Evolutionary conservation across 768 basidiomycete genomes (phyloP).

Genomic region (Pleurotus salmoneostramineus): DNA sequence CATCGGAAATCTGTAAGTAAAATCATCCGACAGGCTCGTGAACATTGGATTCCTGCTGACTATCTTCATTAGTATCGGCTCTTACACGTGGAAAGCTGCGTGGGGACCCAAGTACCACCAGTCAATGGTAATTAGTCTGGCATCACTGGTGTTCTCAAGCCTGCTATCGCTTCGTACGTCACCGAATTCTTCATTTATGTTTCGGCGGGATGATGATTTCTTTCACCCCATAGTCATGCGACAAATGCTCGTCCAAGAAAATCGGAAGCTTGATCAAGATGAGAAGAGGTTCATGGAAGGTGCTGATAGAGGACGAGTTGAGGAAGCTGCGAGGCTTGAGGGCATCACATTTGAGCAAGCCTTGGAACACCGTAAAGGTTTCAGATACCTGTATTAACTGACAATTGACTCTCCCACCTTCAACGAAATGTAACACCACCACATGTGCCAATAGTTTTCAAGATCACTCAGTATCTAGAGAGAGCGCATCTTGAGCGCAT

Average conservation of each 20-base stretch:
- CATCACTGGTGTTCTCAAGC: constrained; percentile 28
- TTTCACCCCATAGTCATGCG: constrained; percentile 27
- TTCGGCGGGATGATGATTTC: not conserved
- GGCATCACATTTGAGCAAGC: constrained; percentile 60
- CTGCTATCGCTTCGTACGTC: constrained; percentile 25
- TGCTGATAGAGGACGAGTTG: constrained; percentile 44
- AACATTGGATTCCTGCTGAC: too few species aligned
- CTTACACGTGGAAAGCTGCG: constrained; percentile 55
- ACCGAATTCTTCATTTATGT: too few species aligned
- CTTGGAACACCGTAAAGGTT: constrained; percentile 49
- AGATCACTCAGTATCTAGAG: too few species aligned
- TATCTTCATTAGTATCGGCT: constrained; percentile 42
- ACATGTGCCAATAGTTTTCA: too few species aligned
- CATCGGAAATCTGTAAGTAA: constrained; percentile 56
- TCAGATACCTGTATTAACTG: constrained; percentile 54
- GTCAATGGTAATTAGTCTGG: constrained; percentile 48
- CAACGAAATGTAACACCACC: too few species aligned
- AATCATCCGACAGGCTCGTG: too few species aligned
- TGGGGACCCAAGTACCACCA: constrained; percentile 64
- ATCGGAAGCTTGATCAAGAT: constrained; percentile 44
- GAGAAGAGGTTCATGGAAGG: constrained; percentile 40
- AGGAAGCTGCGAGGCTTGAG: constrained; percentile 56
- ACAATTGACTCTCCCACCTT: too few species aligned
- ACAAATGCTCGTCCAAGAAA: constrained; percentile 47
- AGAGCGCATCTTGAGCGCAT: too few species aligned